A percentile compares a stretch with the other conserved stretches of the same genome.
Conservation (phyloP, 179 eudicot species). For the Silene vulgaris region DNA sequence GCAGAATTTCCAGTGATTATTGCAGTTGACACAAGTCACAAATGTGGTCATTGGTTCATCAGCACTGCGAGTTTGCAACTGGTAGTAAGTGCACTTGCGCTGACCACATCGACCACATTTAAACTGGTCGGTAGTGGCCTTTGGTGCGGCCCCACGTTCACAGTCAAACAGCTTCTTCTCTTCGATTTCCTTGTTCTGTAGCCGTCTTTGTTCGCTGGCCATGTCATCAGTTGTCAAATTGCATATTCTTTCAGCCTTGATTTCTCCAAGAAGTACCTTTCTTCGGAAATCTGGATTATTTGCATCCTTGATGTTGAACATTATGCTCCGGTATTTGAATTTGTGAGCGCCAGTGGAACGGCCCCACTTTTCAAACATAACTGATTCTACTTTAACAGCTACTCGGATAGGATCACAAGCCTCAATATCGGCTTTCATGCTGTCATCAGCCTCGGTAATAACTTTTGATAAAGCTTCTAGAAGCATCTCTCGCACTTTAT, state of each 20-base stretch:
- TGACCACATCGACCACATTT: constrained; percentile 65
- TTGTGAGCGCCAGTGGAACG: constrained; percentile 52
- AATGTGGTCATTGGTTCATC: constrained; percentile 82
- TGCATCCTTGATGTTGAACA: constrained; percentile 65
- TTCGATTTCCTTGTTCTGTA: constrained; percentile 48
- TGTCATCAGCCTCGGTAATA: constrained; percentile 38
- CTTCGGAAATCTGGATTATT: constrained; percentile 73
- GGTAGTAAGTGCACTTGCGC: constrained; percentile 57
- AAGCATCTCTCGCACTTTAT: constrained; percentile 56
- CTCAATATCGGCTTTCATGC: constrained; percentile 33
- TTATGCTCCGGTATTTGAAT: constrained; percentile 51
- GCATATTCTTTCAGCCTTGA: constrained; percentile 45
- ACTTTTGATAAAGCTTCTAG: constrained; percentile 55
- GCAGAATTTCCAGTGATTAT: constrained; percentile 48
- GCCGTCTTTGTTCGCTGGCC: constrained; percentile 59
- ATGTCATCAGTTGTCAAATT: constrained; percentile 55
- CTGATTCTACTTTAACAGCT: constrained; percentile 58
- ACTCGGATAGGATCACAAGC: constrained; percentile 62
- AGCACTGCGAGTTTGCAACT: constrained; percentile 72
- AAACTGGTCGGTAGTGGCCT: constrained; percentile 62
- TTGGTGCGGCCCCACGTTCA: constrained; percentile 46
- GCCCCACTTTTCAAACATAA: constrained; percentile 70
- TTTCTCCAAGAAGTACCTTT: constrained; percentile 49
- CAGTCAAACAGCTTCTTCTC: constrained; percentile 64
- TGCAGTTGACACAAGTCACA: constrained; percentile 69